Evolutionary conservation across 352 stramenopile genomes (phyloP).

Genomic region (Globisporangium lucens): DNA sequence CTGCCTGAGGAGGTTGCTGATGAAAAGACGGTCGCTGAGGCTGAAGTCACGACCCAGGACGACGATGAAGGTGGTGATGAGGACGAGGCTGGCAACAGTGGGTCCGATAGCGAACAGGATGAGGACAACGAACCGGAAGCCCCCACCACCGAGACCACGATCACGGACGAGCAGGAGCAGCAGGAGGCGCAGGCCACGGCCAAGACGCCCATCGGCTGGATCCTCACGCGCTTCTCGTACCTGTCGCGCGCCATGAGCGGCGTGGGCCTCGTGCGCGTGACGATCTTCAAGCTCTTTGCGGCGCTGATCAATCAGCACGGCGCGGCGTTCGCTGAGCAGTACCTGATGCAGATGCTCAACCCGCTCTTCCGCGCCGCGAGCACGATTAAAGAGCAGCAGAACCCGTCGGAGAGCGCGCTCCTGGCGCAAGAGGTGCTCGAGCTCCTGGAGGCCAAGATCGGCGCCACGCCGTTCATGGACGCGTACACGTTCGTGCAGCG

Average conservation of each 20-base stretch:
- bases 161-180: conserved; percentile 34
- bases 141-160: conserved; percentile 23
- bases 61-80: conserved; percentile 11
- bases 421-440: conserved; percentile 86
- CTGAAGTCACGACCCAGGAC: conserved; percentile 13
- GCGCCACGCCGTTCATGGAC: conserved; percentile 65
- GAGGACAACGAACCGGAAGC: conserved; percentile 21
- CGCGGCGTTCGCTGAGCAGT: conserved; percentile 42
- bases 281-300: conserved; percentile 87
- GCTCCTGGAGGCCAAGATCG: conserved; percentile 78
- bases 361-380: conserved; percentile 72
- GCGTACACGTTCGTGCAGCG: conserved; percentile 84
- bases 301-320: conserved; percentile 62
- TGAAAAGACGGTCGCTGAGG: conserved; percentile 16
- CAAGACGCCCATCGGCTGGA: conserved; percentile 72
- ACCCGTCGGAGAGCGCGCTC: conserved; percentile 44
- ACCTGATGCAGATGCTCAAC: conserved; percentile 82
- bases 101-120: conserved; percentile 7
- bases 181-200: conserved; percentile 45
- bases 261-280: conserved; percentile 54
- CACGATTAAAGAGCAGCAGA: conserved; percentile 48
- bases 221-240: conserved; percentile 84
- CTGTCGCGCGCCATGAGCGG: conserved; percentile 52
- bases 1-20: conserved; percentile 16
- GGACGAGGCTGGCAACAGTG: conserved; percentile 8